Percentiles rank a stretch among this genome's conserved stretches.
Conservation (phyloP, 495 filamentous ascomycete species). For the Lophiostoma macrostomum region DNA sequence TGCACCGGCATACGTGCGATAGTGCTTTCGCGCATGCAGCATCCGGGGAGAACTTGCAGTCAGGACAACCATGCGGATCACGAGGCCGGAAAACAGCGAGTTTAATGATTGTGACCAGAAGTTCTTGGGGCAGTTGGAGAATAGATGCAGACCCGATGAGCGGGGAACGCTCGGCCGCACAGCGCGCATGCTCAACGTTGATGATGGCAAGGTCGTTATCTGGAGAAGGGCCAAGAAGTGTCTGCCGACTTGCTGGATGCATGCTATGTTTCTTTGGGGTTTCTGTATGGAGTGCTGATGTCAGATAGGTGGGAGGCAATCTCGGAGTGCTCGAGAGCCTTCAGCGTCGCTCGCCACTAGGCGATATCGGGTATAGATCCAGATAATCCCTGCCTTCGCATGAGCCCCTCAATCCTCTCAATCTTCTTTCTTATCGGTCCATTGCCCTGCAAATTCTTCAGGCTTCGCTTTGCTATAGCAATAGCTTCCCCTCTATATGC, state of each 20-base stretch:
- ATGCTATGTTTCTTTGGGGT: too few species aligned
- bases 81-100: not conserved
- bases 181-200: not conserved
- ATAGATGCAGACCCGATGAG: not conserved
- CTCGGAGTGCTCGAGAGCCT: too few species aligned
- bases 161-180: not conserved
- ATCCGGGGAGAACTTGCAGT: not conserved
- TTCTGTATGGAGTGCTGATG: too few species aligned
- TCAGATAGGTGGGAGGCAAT: too few species aligned
- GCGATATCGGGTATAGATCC: too few species aligned
- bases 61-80: not conserved
- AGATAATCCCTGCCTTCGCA: too few species aligned
- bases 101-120: conserved; percentile 1
- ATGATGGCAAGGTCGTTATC: not conserved
- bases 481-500: too few species aligned
- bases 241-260: not conserved
- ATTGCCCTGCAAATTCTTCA: too few species aligned
- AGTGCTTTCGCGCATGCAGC: conserved; percentile 3
- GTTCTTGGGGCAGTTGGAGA: conserved; percentile 4
- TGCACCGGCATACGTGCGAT: conserved; percentile 4
- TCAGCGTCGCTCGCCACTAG: too few species aligned
- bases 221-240: not conserved
- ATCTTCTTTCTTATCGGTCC: too few species aligned
- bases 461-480: too few species aligned
- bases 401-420: too few species aligned